These are phyloP conservation scores for Colletotrichum somersetense DNA, from an alignment of 2,329 filamentous ascomycete species.

Conservation along the genomic window DNA sequence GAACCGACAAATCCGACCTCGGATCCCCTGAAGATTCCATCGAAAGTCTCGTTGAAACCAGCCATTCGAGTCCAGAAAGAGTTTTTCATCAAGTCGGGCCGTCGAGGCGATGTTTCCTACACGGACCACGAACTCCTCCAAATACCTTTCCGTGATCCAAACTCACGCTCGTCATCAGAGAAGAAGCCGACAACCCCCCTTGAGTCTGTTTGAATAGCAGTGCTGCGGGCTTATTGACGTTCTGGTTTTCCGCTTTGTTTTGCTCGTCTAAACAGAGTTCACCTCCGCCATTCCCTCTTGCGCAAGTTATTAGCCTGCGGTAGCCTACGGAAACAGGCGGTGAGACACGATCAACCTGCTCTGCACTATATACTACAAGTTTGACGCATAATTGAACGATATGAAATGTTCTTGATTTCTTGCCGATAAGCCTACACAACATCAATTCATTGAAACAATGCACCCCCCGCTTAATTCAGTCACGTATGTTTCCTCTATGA, in stretches of 20 bases:
- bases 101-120: constrained; percentile 24
- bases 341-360: background rate
- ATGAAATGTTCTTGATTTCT: no score
- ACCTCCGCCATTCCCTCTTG: no score
- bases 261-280: background rate
- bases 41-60: constrained; percentile 1
- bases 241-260: background rate
- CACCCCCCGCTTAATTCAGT: background rate
- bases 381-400: no score
- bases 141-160: constrained; percentile 10
- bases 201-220: constrained; percentile 18
- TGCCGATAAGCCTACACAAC: background rate
- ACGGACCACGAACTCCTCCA: constrained; percentile 19
- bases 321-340: background rate
- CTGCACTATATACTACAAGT: background rate
- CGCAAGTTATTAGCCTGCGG: no score
- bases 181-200: constrained; percentile 24
- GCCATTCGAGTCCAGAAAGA: constrained; percentile 34
- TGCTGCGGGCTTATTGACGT: background rate
- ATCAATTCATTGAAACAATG: background rate
- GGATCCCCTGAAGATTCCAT: constrained; percentile 5
- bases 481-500: background rate
- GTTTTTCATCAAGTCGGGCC: constrained; percentile 30
- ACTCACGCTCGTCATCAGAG: background rate
- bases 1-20: constrained; percentile 7